Evolutionary conservation across 1,139 yeast genomes (phyloP).

Genomic region (Diutina pseudorugosa): DNA sequence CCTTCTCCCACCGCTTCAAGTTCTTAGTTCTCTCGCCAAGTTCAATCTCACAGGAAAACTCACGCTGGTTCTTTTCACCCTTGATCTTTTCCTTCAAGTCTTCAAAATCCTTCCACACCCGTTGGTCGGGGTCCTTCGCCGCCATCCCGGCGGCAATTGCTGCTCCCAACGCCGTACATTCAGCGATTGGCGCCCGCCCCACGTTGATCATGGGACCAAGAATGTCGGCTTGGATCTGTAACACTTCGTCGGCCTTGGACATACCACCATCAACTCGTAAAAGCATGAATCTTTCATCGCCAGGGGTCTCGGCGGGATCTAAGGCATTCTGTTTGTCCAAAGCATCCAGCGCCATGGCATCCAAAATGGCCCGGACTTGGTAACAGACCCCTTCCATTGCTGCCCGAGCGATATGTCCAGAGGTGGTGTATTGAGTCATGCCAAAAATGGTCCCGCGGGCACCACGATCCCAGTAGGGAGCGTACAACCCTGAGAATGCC

Average conservation of each 20-base stretch:
- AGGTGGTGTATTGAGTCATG: conserved; percentile 77
- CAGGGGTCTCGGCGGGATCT: conserved; percentile 30
- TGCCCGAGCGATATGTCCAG: conserved; percentile 85
- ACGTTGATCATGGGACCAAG: conserved; percentile 80
- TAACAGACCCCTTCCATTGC: conserved; percentile 92
- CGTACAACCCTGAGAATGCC: conserved; percentile 87
- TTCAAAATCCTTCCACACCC: conserved; percentile 65
- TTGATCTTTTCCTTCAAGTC: conserved; percentile 37
- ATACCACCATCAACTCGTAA: conserved; percentile 91
- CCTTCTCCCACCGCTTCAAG: conserved; percentile 76
- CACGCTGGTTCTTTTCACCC: conserved; percentile 29
- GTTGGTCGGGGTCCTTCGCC: conserved; percentile 39
- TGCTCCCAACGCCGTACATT: conserved; percentile 93
- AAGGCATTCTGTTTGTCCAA: conserved; percentile 40
- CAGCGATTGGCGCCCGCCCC: conserved; percentile 69
- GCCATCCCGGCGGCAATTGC: conserved; percentile 93
- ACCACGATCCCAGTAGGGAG: conserved; percentile 93
- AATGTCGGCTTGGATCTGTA: conserved; percentile 90
- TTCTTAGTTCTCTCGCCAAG: conserved; percentile 49
- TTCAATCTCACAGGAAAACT: conserved; percentile 8
- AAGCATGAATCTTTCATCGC: conserved; percentile 33
- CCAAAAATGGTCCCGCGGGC: conserved; percentile 92
- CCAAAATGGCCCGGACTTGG: conserved; percentile 83
- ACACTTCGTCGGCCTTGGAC: conserved; percentile 84
- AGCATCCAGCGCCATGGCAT: conserved; percentile 83